Base-by-base conservation (phyloP, 768 basidiomycete genomes). In the Pisolithus albus region DNA sequence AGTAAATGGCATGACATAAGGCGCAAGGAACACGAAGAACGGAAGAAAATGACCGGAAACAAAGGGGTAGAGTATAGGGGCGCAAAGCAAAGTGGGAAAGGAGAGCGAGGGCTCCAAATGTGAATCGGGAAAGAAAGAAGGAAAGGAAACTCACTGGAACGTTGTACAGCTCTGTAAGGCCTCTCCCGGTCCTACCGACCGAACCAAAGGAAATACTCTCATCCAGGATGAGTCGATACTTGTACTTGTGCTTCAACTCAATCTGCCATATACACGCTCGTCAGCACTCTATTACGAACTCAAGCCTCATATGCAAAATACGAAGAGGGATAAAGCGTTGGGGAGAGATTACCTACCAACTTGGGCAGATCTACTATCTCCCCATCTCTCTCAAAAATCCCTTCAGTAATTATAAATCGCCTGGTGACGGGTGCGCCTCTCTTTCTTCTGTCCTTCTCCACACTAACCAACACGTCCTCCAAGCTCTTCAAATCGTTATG, bases 321-420 rank as follows among this genome's bases (percentile, higher is more conserved):
- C 34, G 11, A 5, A 1, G 34, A 15, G 26, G 4, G 11, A 11
- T 42, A 42, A 42, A 19, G n/a, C 19, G 41, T 9, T 42, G 41
- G 41, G 41, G 41, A 21, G 5, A 30, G 21, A 45, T 19, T n/a
- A 54, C 90, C 53, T 55, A 95, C 93, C 52, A 98, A 75, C 64
- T 88, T 91, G 4, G 95, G 94, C 34, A 99, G 68, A 69, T 99
- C 93, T 47, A 84, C 77, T 81, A 98, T 92, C 52, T 79, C 81
- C 10, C 94, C 96, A 60, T 97, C 92, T 62, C 85, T 88, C 69
- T 97, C 92, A 61, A 96, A 98, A 42, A 99, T 86, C 38, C 96
- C 96, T 64, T 98, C 96, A 0, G 95, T 93, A 47, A 99, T 81
- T 63, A 98, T 98, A 66, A 98, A 99, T 26, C 90, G 78, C 52